Base-by-base conservation (phyloP, 2,329 filamentous ascomycete genomes). In the Fusarium sp. region DNA sequence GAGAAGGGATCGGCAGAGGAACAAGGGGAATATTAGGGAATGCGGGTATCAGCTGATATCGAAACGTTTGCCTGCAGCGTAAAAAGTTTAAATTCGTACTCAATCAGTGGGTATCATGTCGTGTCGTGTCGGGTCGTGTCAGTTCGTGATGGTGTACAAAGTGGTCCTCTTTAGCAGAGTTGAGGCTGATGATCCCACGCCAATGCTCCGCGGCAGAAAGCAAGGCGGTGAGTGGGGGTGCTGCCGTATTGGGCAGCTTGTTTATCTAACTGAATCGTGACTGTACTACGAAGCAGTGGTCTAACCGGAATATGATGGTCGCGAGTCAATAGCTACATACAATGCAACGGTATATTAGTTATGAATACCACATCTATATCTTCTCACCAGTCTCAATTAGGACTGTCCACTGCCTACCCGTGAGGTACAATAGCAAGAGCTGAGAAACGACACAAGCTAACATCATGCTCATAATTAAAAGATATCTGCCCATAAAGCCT, bases 51-150 rank as follows among this genome's bases (percentile, higher is more conserved):
- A 64, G 44, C 38, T 58, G 52, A 59, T 66, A 45, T 45, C 52
- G 31, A n/a, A 32, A 31, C 26, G 15, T 58, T 58, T 51, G 42
- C 41, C 47, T 47, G 36, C 42, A 38, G 42, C 34, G 41, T 42
- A 40, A 42, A 66, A 53, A 39, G 49, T 58, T 61, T 31, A 49
- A 32, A 13, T 32, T 43, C n/a, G 41, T 29, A 32, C 51, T 64
- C 49, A 54, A 15, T n/a, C 43, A 47, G 42, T 41, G 68, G 56
- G 61, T 67, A 66, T 68, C 53, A 63, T 70, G 45, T 52, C 49
- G 36, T 59, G 51, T 56, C 46, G 42, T 52, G 46, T 42, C 42
- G 43, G n/a, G n/a, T n/a, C n/a, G n/a, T n/a, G n/a, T n/a, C n/a
- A n/a, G n/a, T n/a, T 60, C 45, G 61, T 65, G 61, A 58, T 65